Percentiles rank a stretch among this genome's conserved stretches.
Evolutionary conservation across 768 basidiomycete genomes (phyloP).

Genomic region (Pisolithus microcarpus): DNA sequence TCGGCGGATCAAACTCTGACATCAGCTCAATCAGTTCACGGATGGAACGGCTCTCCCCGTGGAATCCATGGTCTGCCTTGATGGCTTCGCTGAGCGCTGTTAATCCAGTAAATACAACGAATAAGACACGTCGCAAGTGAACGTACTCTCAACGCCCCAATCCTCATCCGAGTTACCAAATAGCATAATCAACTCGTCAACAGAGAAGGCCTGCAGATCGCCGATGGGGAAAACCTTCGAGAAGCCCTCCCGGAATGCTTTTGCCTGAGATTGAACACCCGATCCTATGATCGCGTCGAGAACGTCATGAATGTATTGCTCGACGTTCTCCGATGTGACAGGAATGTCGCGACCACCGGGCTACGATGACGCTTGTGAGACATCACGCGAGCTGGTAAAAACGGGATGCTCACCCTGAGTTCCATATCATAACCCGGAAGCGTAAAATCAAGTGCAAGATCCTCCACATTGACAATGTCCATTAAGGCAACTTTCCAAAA

Average conservation of each 20-base stretch:
- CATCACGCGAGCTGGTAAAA: background rate
- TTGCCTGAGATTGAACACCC: constrained; percentile 71
- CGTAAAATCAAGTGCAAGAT: constrained; percentile 93
- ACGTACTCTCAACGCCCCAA: constrained; percentile 87
- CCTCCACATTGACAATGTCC: constrained; percentile 67
- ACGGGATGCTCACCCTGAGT: constrained; percentile 52
- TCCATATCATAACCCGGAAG: constrained; percentile 94
- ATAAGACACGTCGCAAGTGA: background rate
- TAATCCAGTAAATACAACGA: background rate
- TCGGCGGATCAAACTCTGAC: constrained; percentile 64
- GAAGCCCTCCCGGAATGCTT: constrained; percentile 91
- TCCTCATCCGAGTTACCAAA: constrained; percentile 98
- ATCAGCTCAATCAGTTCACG: constrained; percentile 83
- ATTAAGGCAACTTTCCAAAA: constrained; percentile 50
- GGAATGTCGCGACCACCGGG: constrained; percentile 69
- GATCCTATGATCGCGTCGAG: constrained; percentile 82
- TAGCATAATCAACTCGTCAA: constrained; percentile 91
- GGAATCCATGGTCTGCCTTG: constrained; percentile 98
- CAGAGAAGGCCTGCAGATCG: constrained; percentile 87
- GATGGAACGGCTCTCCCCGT: constrained; percentile 88
- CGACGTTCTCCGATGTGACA: constrained; percentile 83
- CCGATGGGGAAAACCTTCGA: constrained; percentile 92
- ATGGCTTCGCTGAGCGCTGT: constrained; percentile 81
- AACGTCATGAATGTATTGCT: constrained; percentile 83
- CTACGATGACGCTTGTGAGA: constrained; percentile 30